Conservation (phyloP, 345 rosid species). For the Noccaea caerulescens region DNA sequence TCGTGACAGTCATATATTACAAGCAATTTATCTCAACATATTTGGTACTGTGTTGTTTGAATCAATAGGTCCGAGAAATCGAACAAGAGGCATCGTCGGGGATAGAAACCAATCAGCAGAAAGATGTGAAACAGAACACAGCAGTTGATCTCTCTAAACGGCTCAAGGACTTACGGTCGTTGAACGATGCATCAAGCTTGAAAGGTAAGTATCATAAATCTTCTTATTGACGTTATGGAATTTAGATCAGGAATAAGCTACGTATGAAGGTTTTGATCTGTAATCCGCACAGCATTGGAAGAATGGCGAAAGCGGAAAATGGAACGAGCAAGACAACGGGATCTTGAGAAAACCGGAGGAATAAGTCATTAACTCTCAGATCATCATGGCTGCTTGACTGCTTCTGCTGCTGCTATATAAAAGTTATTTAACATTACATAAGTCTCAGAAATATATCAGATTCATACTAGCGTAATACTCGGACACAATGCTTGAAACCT, state of each 20-base stretch:
- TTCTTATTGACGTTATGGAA: background rate
- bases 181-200: slow-evolving; percentile 67
- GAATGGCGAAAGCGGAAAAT: slow-evolving; percentile 93
- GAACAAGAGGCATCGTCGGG: slow-evolving; percentile 65
- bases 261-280: slow-evolving; percentile 4
- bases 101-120: slow-evolving; percentile 54
- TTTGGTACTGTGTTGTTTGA: background rate
- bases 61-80: slow-evolving; percentile 78
- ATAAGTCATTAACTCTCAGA: background rate
- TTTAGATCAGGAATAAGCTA: background rate
- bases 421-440: background rate
- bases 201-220: slow-evolving; percentile 58
- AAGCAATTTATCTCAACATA: slow-evolving; percentile 1
- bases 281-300: slow-evolving; percentile 61
- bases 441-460: background rate
- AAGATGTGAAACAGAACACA: slow-evolving; percentile 59
- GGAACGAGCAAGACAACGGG: slow-evolving; percentile 77
- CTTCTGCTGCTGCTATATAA: background rate
- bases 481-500: background rate
- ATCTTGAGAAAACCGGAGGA: slow-evolving; percentile 68
- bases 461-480: slow-evolving; percentile 1
- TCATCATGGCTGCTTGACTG: background rate
- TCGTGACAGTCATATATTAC: too few species aligned
- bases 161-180: slow-evolving; percentile 64
- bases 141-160: slow-evolving; percentile 83